Base-by-base conservation (phyloP, 2,329 filamentous ascomycete species). In the Endothia cerciana region DNA sequence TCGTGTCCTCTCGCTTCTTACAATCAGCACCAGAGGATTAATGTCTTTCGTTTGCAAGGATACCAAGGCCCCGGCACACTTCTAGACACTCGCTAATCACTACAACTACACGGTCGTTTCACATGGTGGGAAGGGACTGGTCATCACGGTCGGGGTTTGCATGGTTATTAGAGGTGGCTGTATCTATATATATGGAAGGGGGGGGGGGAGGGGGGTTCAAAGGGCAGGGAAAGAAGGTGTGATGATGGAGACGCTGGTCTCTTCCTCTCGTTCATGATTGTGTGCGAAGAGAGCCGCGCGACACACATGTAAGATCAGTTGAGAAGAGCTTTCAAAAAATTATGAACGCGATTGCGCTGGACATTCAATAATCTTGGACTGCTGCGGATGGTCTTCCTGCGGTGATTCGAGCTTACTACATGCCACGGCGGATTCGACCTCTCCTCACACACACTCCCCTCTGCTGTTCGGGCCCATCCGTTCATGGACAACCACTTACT, bases 21-120 rank as follows among this genome's bases (percentile, higher is more conserved):
- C 59, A 45, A 57, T 53, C 64, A 36, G 19, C 38, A 57, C 40
- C 38, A 47, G 47, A 66, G 61, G 57, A 45, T 49, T 64, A 64
- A 66, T 66, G 62, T 61, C 65, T 63, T 64, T 66, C 65, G 61
- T 53, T 66, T 43, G 56, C 36, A 60, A 56, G 45, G 61, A 66
- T 64, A 64, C 65, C 65, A 60, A n/a, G 41, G 56, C 55, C 47
- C 55, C 65, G 53, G 53, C 57, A 56, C n/a, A 58, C 33, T 47
- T n/a, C 43, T 62, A 51, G 41, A 61, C 65, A 62, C 61, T 66
- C 61, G 65, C 65, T 66, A 66, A 64, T 66, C 53, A 66, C 56
- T 56, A 64, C 56, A 66, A 56, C 43, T 33, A 60, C 51, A 66
- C 65, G 65, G 65, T 66, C 65, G 65, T 43, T 66, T 56, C 49